Evolutionary conservation across 2,329 filamentous ascomycete genomes (phyloP), one percentile per base, ranked within the genome.

Genomic region (Botrytis fabae): DNA sequence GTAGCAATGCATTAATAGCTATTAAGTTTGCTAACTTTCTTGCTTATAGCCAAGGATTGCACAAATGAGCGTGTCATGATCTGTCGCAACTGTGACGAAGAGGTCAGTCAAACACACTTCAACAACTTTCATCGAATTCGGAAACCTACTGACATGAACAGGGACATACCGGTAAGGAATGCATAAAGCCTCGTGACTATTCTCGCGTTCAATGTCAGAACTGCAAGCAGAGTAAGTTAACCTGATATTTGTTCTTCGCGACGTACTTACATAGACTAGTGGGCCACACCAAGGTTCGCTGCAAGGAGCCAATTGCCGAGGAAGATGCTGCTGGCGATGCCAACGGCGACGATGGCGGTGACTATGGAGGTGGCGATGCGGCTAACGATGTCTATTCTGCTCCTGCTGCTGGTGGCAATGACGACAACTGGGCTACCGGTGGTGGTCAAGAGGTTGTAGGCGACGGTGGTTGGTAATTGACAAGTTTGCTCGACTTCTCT

Each of bases 71-170:
- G 72, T 14, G 69, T 73, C 48, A 63, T 77, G 1, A 74, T 74
- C 60, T 85, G 84, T 78, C 80, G 85, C 76, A 92, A 92, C 82
- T 92, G 90, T 76, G 89, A 89, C 44, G 81, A 86, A 54, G 87
- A 89, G 69, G 74, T 74, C 61, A 60, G 74, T 75, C 65, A 22
- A 16, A 61, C 8, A 22, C 42, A 38, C 60, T 46, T 32, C 12
- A 61, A 7, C 38, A 6, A 8, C 14, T 28, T 6, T 57, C 6
- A 38, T 44, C 12, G n/a, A 42, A 25, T 4, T 68, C 32, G 10
- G 0, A 42, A n/a, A 9, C 16, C 6, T 32, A 57, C 46, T 57
- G n/a, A 73, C 57, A 73, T 42, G 7, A 59, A 40, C 20, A 70
- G 66, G 90, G 89, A 8, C 90, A 92, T 75, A 83, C 85, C 61